Evolutionary conservation across 352 stramenopile genomes (phyloP), one percentile per base, ranked within the genome.

Genomic region (Phytophthora litchii): DNA sequence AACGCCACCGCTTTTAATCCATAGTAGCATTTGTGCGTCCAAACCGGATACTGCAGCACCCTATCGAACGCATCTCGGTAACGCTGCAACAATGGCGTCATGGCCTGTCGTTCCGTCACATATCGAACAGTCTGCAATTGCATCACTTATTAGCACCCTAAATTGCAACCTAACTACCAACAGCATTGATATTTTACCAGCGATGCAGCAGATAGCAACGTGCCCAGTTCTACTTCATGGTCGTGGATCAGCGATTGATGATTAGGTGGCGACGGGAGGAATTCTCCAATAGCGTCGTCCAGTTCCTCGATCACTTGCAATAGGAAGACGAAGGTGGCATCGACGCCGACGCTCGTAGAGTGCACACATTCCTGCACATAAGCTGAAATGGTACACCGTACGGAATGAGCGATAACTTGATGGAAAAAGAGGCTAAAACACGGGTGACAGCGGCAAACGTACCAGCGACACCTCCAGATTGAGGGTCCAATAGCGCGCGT

Each of bases 331-430:
- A 72, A 68, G 2, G 83, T 88, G 37, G 79, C 76, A 17, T 83
- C 80, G 19, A 81, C 57, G 7, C 80, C 80, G 13, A 91, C 47
- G 13, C 46, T 72, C 16, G 80, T 91, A 19, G 81, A 91, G 60
- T 93, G 83, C 40, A 93, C 81, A 40, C 81, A 81, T 51, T 91
- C 66, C 72, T 91, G 81, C 27, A 93, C 72, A 38, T 88, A 82
- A 2, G 67, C 83, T 92, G 34, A 19, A 0, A 40, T 49, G 34
- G 47, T 13, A 60, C 40, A 55, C 17, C 19, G 10, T 20, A 19
- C n/a, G 34, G 45, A 48, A 40, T 14, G 21, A 40, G 25, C 27
- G 34, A 25, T n/a, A 55, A 37, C 10, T 19, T 21, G 55, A 48
- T 44, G 37, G 11, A 46, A n/a, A 45, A 38, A 35, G 19, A 27